phyloP scores from a whole-genome alignment of 768 basidiomycete species.

The Coprinellus aureogranulatus region DNA sequence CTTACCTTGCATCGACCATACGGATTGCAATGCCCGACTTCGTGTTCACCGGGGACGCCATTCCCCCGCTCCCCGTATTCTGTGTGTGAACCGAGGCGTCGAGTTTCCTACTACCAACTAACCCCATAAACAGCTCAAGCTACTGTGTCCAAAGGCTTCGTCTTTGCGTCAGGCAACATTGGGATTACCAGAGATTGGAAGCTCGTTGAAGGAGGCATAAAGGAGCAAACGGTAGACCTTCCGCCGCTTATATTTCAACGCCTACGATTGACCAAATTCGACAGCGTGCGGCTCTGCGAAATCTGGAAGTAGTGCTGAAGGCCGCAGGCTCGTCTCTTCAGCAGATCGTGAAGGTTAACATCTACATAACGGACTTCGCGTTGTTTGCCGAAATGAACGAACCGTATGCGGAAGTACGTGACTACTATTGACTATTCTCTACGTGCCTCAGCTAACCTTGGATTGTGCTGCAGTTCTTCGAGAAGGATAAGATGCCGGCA shows the following conservation, averaged over 20 bases:
- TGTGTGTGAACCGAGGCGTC: slow-evolving; percentile 18
- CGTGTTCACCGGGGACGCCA: slow-evolving; percentile 29
- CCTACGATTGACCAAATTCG: too few species aligned
- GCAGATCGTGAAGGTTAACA: slow-evolving; percentile 13
- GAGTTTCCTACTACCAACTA: slow-evolving; percentile 27
- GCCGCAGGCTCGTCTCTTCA: slow-evolving; percentile 14
- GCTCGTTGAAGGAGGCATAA: slow-evolving; percentile 14
- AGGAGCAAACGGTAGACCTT: slow-evolving; percentile 11
- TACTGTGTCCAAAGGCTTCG: slow-evolving; percentile 14
- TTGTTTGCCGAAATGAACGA: slow-evolving; percentile 15
- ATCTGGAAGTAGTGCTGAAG: slow-evolving; percentile 13
- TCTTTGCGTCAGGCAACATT: slow-evolving; percentile 15
- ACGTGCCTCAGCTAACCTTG: neutral
- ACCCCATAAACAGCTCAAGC: slow-evolving; percentile 30
- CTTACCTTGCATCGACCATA: too few species aligned
- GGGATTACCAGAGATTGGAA: slow-evolving; percentile 12
- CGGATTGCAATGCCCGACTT: slow-evolving; percentile 14
- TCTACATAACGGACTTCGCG: slow-evolving; percentile 11
- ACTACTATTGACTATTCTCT: neutral
- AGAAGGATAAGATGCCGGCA: slow-evolving; percentile 10
- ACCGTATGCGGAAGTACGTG: slow-evolving; percentile 13
- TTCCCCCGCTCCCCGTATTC: slow-evolving; percentile 35
- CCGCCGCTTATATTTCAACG: neutral
- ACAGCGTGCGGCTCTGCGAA: slow-evolving; percentile 15
- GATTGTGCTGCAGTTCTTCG: slow-evolving; percentile 10